phyloP scores from a whole-genome alignment of 2,329 filamentous ascomycete genomes.

The Colletotrichum lentis region DNA sequence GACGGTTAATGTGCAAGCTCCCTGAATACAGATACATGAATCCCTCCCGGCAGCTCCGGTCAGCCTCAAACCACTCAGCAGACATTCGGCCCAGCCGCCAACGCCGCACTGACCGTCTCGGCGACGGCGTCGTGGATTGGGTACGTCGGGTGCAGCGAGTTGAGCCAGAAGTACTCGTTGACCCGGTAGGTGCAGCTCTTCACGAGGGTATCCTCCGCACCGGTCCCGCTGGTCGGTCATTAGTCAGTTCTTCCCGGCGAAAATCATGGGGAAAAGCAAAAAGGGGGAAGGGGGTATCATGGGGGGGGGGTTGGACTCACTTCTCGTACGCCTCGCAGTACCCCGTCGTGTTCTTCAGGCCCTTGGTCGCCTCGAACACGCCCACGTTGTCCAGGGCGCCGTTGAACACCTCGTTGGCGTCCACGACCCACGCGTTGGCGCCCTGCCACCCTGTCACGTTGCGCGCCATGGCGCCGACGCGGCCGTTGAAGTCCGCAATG shows the following conservation, averaged over 20 bases:
- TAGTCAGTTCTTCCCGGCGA: background rate
- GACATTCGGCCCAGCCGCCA: slow-evolving; percentile 51
- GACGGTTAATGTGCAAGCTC: too few species aligned
- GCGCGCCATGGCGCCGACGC: slow-evolving; percentile 52
- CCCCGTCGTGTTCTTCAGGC: slow-evolving; percentile 62
- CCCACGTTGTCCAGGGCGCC: slow-evolving; percentile 61
- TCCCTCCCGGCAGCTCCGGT: too few species aligned
- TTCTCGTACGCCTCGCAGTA: slow-evolving; percentile 65
- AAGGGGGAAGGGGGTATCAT: too few species aligned
- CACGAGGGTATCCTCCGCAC: slow-evolving; percentile 50
- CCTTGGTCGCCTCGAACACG: slow-evolving; percentile 58
- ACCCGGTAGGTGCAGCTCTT: slow-evolving; percentile 62
- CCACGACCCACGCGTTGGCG: slow-evolving; percentile 61
- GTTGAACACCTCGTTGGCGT: slow-evolving; percentile 60
- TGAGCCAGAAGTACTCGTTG: slow-evolving; percentile 72
- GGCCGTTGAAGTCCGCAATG: slow-evolving; percentile 61
- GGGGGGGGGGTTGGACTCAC: slow-evolving; percentile 48
- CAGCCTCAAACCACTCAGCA: too few species aligned
- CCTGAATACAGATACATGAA: too few species aligned
- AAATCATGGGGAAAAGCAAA: too few species aligned
- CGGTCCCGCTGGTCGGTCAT: slow-evolving; percentile 52
- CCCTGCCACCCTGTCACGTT: slow-evolving; percentile 52
- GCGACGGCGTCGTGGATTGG: slow-evolving; percentile 69
- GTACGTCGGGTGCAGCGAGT: slow-evolving; percentile 70
- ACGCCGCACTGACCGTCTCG: slow-evolving; percentile 52